A percentile compares a stretch with the other conserved stretches of the same genome.
These are phyloP conservation scores for Teunomyces barrocoloradensis DNA, from an alignment of 805 yeast genomes.

Conservation along the genomic window DNA sequence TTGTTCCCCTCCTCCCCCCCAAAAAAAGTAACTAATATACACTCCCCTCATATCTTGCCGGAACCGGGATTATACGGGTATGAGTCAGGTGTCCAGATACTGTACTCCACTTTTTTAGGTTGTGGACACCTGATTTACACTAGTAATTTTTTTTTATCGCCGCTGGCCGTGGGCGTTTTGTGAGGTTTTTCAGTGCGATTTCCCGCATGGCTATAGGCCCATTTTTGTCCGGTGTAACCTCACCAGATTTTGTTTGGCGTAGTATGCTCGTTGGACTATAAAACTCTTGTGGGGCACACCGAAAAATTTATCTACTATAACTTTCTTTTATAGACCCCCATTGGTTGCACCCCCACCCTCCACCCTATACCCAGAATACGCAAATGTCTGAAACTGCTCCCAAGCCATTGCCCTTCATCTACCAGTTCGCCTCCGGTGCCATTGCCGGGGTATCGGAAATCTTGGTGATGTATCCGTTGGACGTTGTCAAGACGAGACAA, in stretches of 20 bases:
- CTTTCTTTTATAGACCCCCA: neutral
- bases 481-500: slow-evolving; percentile 95
- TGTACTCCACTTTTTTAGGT: slow-evolving; percentile 1
- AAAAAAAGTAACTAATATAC: neutral
- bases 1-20: no score
- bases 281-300: slow-evolving; percentile 4
- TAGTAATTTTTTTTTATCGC: neutral
- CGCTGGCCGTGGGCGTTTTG: neutral
- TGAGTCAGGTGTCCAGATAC: slow-evolving; percentile 1
- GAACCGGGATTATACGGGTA: slow-evolving; percentile 2
- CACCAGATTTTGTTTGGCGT: neutral
- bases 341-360: no score
- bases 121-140: neutral
- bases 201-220: slow-evolving; percentile 1
- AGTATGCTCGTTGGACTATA: neutral
- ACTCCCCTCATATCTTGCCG: neutral
- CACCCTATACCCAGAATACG: neutral
- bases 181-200: neutral
- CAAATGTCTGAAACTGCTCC: slow-evolving; percentile 4
- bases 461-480: slow-evolving; percentile 92
- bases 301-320: neutral
- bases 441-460: slow-evolving; percentile 97
- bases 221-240: neutral
- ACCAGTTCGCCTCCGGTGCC: slow-evolving; percentile 91
- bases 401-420: slow-evolving; percentile 66